Evolutionary conservation across 768 basidiomycete species (phyloP).

Genomic region (Suillus decipiens): DNA sequence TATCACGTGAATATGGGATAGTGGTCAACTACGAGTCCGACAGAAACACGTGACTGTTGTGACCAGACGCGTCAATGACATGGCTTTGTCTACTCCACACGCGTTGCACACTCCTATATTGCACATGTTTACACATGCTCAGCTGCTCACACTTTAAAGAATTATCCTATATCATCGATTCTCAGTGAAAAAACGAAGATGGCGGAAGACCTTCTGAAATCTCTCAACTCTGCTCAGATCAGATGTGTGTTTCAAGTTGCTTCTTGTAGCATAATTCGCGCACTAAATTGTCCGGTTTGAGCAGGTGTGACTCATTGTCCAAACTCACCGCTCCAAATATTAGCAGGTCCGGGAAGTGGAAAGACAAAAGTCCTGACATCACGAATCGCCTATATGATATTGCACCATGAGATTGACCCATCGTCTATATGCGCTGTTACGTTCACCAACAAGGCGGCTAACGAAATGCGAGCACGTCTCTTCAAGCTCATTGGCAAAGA

Average conservation of each 20-base stretch:
- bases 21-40: background rate
- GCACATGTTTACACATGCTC: background rate
- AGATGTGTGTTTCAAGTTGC: constrained; percentile 9
- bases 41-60: constrained; percentile 8
- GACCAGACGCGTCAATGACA: constrained; percentile 8
- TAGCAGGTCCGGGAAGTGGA: constrained; percentile 81
- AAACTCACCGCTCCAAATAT: constrained; percentile 67
- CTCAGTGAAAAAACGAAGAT: background rate
- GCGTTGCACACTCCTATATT: background rate
- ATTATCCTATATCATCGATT: no score
- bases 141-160: background rate
- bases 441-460: constrained; percentile 90
- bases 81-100: background rate
- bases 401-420: constrained; percentile 50
- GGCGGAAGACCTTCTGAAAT: constrained; percentile 6
- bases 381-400: constrained; percentile 66
- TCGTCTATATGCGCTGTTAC: constrained; percentile 75
- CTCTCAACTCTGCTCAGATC: constrained; percentile 14
- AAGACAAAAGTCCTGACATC: constrained; percentile 73
- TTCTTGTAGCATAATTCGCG: background rate
- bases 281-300: constrained; percentile 1
- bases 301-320: constrained; percentile 70
- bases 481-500: constrained; percentile 65
- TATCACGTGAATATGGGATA: background rate
- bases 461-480: constrained; percentile 79